Evolutionary conservation across 176 grass and related monocot species (phyloP).

Genomic region (Cenchrus americanus): DNA sequence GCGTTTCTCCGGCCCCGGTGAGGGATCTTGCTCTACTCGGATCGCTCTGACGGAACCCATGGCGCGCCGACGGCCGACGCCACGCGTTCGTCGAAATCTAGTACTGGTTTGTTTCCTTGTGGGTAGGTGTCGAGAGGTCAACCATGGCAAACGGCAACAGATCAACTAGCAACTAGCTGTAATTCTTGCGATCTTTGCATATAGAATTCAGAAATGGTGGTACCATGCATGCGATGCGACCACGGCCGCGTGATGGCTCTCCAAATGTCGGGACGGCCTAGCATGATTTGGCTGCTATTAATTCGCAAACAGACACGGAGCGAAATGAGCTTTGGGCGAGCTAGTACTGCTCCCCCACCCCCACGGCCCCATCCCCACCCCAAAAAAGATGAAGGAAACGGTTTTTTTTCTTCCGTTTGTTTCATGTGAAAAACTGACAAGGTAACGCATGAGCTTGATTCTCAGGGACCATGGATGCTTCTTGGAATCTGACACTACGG

Average conservation of each 20-base stretch:
- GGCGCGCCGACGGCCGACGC: not conserved
- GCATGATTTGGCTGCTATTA: not conserved
- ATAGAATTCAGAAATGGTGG: constrained; percentile 17
- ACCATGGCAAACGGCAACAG: not conserved
- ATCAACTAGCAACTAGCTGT: not conserved
- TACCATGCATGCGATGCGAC: constrained; percentile 18
- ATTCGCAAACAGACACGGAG: not conserved
- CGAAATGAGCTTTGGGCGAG: not conserved
- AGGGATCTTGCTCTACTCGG: not conserved
- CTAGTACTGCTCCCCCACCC: too few species aligned
- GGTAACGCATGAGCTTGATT: too few species aligned
- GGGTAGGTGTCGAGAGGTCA: constrained; percentile 26
- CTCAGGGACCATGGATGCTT: not conserved
- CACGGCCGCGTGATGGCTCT: not conserved
- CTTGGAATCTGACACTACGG: not conserved
- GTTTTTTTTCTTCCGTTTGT: not conserved
- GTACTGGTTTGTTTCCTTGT: not conserved
- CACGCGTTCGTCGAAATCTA: not conserved
- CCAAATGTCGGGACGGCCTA: not conserved
- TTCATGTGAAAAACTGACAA: too few species aligned
- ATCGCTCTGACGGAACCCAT: not conserved
- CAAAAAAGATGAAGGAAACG: too few species aligned
- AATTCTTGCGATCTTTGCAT: not conserved
- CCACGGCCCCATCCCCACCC: too few species aligned
- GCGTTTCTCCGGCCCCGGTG: constrained; percentile 23